Percentiles rank a stretch among this genome's conserved stretches.
phyloP scores from a whole-genome alignment of 2,329 filamentous ascomycete genomes.

The Aureobasidium sp. region DNA sequence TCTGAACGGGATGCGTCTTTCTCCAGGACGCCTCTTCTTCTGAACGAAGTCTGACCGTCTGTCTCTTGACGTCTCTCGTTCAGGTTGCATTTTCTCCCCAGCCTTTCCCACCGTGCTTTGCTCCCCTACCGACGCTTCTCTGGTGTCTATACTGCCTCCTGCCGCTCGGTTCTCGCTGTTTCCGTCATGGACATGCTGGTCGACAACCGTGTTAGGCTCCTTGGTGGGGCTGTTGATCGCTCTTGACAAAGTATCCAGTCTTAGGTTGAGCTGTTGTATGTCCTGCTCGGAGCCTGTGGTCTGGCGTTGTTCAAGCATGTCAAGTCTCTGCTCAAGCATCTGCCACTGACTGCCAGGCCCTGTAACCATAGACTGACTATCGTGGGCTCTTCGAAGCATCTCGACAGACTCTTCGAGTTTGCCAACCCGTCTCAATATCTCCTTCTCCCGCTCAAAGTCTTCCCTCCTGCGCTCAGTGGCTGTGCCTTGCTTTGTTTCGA shows the following conservation, averaged over 20 bases:
- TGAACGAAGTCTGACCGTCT: neutral
- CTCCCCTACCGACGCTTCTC: neutral
- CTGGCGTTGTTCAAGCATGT: constrained; percentile 7
- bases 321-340: neutral
- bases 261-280: neutral
- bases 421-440: neutral
- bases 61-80: neutral
- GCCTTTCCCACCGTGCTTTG: neutral
- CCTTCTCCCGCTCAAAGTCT: constrained; percentile 12
- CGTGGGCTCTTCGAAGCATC: neutral
- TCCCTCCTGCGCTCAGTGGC: neutral
- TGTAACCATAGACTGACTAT: neutral
- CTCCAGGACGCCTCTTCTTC: neutral
- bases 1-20: neutral
- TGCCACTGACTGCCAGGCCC: neutral
- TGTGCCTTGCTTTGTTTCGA: neutral
- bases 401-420: neutral
- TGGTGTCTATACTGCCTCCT: neutral
- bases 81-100: neutral
- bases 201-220: neutral
- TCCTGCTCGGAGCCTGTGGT: neutral
- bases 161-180: neutral
- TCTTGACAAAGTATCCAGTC: neutral
- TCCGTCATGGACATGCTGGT: neutral
- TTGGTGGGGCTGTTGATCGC: neutral